Conservation (phyloP, 129 eudicot genomes). For the Centrapalus pauciflorus region DNA sequence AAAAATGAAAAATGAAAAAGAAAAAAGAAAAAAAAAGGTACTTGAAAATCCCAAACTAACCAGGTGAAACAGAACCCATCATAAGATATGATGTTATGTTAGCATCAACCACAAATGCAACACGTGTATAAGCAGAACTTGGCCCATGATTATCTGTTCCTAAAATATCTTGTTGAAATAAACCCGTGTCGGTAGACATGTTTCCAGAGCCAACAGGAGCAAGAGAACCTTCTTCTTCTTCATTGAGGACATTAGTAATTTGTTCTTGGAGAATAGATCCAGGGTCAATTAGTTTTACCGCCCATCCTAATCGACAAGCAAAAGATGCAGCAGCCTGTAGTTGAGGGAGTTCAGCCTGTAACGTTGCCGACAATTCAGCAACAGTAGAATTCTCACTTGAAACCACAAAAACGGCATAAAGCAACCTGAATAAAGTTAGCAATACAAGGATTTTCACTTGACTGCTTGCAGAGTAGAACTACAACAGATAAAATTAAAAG, state of each 20-base stretch:
- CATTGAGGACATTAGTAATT: conserved; percentile 40
- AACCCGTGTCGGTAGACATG: conserved; percentile 40
- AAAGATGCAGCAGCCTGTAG: conserved; percentile 98
- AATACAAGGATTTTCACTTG: not conserved
- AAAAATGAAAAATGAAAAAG: not conserved
- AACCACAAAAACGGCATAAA: conserved; percentile 99
- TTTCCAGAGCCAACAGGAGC: conserved; percentile 50
- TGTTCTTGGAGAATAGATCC: conserved; percentile 80
- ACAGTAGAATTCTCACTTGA: conserved; percentile 98
- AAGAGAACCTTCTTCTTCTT: conserved; percentile 67
- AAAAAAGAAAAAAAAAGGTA: not conserved
- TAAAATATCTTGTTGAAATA: conserved; percentile 47
- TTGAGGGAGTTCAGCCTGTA: conserved; percentile 94
- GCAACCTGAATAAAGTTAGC: conserved; percentile 55
- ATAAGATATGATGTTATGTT: conserved; percentile 97
- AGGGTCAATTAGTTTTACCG: conserved; percentile 84
- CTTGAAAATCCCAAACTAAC: no score
- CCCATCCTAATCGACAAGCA: conserved; percentile 98
- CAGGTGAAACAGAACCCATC: conserved; percentile 99
- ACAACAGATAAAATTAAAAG: not conserved
- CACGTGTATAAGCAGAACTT: conserved; percentile 62
- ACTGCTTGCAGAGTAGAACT: not conserved
- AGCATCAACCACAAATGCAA: conserved; percentile 98
- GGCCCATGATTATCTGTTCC: conserved; percentile 52
- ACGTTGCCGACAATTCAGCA: conserved; percentile 84